Evolutionary conservation across 306 rosid species (phyloP), one percentile per base, ranked within the genome.

Genomic region (Senna tora): DNA sequence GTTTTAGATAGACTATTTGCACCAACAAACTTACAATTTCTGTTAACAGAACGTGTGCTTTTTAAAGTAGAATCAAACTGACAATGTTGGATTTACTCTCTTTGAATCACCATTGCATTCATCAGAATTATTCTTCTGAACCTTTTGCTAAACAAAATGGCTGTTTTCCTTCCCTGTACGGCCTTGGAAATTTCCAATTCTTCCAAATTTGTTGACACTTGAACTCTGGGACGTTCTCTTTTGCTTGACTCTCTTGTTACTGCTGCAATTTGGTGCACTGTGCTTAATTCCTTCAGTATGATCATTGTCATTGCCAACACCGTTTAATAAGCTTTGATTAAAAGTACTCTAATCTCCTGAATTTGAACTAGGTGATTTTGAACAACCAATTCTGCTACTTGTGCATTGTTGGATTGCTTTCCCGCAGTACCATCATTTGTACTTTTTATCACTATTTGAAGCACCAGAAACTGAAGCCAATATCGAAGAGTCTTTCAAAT

Each of bases 101-200:
- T 86, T 87, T 70, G 78, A 45, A 71, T 83, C 87, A 50, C 71
- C 77, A 53, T 20, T 34, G 74, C 84, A 66, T 47, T 74, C 89
- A 56, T 73, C 72, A 56, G 78, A 65, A 21, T 63, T 69, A 30
- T 82, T 80, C 80, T 73, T 89, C 84, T 89, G 89, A 76, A 92
- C 98, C 84, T 84, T 92, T 76, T 92, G 87, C 98, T 96, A 92
- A 28, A 92, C 81, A 15, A 96, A 80, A 77, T 82, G 90, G 59
- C 73, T 80, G 69, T 77, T 87, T 84, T 80, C 96, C 83, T 87
- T 92, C 75, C 91, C 87, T 2, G 79, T 30, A 74, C 83, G 87
- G 71, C 80, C 77, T 49, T 82, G 84, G 49, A 54, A 65, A 76
- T 69, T 58, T 43, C 82, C 89, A 56, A 43, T 45, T 32, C 77